Evolutionary conservation across 306 rosid species (phyloP).

Genomic region (Vicia villosa): DNA sequence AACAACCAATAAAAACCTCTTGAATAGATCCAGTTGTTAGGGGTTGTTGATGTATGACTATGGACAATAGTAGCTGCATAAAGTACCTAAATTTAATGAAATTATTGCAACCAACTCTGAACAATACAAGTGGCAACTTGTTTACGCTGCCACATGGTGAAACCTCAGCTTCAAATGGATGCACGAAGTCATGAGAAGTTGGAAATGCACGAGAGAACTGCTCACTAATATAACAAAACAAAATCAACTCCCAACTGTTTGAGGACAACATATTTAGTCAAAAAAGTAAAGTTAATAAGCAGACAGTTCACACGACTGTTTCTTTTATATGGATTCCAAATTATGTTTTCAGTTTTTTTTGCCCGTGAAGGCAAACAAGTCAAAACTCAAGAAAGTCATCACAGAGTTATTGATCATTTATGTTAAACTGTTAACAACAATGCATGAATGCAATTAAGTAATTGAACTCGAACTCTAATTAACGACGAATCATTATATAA

Average conservation of each 20-base stretch:
- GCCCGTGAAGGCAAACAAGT: slow-evolving; percentile 47
- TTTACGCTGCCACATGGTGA: slow-evolving; percentile 54
- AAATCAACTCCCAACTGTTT: slow-evolving; percentile 44
- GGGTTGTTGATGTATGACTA: slow-evolving; percentile 22
- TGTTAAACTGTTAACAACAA: background rate
- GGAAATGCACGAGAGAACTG: slow-evolving; percentile 66
- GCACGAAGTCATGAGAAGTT: slow-evolving; percentile 46
- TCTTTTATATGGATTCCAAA: slow-evolving; percentile 3
- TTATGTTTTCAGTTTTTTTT: slow-evolving; percentile 29
- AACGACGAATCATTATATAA: too few species aligned
- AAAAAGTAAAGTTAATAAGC: slow-evolving; percentile 45
- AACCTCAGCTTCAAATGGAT: slow-evolving; percentile 42
- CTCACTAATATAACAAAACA: slow-evolving; percentile 14
- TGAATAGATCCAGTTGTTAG: background rate
- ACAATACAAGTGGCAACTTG: slow-evolving; percentile 39
- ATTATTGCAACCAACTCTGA: background rate
- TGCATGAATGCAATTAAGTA: background rate
- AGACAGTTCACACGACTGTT: slow-evolving; percentile 42
- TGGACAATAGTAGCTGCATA: background rate
- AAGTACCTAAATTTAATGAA: background rate
- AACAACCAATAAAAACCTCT: background rate
- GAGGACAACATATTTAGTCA: slow-evolving; percentile 42
- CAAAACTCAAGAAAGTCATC: slow-evolving; percentile 4
- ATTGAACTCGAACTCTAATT: too few species aligned
- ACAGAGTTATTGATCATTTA: background rate